phyloP scores from a whole-genome alignment of 2,329 filamentous ascomycete species.

The Alternaria gansuensis region DNA sequence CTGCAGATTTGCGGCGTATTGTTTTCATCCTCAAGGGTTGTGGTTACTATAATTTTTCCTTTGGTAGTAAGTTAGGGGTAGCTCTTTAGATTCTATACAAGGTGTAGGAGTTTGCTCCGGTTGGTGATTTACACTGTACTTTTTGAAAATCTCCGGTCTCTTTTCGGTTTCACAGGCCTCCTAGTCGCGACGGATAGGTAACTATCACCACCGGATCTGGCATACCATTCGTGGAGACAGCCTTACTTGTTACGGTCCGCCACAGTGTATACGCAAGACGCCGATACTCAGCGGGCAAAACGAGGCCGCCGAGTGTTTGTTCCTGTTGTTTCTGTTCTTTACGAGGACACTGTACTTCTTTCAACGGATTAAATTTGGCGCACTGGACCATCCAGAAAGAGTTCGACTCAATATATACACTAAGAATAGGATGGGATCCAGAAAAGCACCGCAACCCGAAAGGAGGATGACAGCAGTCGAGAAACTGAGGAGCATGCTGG shows the following conservation, averaged over 20 bases:
- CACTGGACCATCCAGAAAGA: not conserved
- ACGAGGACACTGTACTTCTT: not conserved
- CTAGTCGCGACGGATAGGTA: constrained; percentile 3
- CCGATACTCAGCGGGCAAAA: constrained; percentile 16
- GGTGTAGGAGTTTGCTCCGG: constrained; percentile 15
- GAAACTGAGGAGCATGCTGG: constrained; percentile 45
- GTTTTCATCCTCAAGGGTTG: not conserved
- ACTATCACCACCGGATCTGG: constrained; percentile 6
- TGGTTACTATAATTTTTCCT: not conserved
- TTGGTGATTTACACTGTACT: constrained; percentile 5
- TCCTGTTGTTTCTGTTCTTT: not conserved
- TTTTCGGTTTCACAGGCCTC: constrained; percentile 8
- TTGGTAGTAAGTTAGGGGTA: not conserved
- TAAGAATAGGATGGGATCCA: constrained; percentile 17
- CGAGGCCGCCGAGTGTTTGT: constrained; percentile 2
- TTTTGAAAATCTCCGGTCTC: not conserved
- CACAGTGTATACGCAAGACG: constrained; percentile 14
- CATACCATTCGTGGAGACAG: constrained; percentile 3
- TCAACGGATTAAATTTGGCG: not conserved
- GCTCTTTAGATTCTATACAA: constrained; percentile 4
- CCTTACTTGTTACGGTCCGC: constrained; percentile 8
- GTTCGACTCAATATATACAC: not conserved
- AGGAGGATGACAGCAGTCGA: constrained; percentile 38
- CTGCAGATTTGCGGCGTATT: not conserved
- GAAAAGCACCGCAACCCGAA: constrained; percentile 13